Conservation (phyloP, 202 grass and related monocot genomes). For the Setaria viridis region DNA sequence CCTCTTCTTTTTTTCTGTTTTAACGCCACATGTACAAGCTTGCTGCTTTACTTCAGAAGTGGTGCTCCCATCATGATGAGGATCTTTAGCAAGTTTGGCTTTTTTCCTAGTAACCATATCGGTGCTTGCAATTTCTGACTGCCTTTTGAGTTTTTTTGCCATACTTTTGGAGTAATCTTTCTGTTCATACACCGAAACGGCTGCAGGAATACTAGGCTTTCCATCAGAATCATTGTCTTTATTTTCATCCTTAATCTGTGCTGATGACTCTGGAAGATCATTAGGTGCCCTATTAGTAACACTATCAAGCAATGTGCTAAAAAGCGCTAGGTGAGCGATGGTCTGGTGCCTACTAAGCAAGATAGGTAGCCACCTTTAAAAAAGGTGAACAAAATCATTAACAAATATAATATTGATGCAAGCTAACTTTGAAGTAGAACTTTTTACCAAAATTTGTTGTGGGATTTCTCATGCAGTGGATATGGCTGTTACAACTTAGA, state of each 20-base stretch:
- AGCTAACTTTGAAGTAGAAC: slow-evolving; percentile 20
- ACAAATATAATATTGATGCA: not conserved
- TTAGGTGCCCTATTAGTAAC: slow-evolving; percentile 38
- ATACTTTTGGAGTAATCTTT: slow-evolving; percentile 57
- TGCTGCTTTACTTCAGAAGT: slow-evolving; percentile 84
- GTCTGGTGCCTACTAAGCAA: not conserved
- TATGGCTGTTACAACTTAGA: slow-evolving; percentile 25
- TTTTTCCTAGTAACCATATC: slow-evolving; percentile 76
- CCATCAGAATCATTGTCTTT: slow-evolving; percentile 73
- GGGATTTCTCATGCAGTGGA: not conserved
- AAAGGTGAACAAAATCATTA: not conserved
- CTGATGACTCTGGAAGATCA: slow-evolving; percentile 84
- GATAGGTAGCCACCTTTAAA: not conserved
- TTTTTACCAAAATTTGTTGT: not conserved
- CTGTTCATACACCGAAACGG: slow-evolving; percentile 51
- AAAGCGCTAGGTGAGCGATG: not conserved
- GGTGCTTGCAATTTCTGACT: slow-evolving; percentile 58
- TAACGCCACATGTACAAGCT: slow-evolving; percentile 59
- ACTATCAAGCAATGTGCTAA: slow-evolving; percentile 23
- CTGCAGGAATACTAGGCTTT: slow-evolving; percentile 66
- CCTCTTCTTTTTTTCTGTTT: slow-evolving; percentile 78
- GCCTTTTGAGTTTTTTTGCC: slow-evolving; percentile 72
- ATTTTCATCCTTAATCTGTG: slow-evolving; percentile 90
- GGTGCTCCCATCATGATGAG: slow-evolving; percentile 57
- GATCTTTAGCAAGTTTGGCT: slow-evolving; percentile 66